Base-by-base conservation (phyloP, 1,284 basidiomycete genomes). In the Irpex sp. region DNA sequence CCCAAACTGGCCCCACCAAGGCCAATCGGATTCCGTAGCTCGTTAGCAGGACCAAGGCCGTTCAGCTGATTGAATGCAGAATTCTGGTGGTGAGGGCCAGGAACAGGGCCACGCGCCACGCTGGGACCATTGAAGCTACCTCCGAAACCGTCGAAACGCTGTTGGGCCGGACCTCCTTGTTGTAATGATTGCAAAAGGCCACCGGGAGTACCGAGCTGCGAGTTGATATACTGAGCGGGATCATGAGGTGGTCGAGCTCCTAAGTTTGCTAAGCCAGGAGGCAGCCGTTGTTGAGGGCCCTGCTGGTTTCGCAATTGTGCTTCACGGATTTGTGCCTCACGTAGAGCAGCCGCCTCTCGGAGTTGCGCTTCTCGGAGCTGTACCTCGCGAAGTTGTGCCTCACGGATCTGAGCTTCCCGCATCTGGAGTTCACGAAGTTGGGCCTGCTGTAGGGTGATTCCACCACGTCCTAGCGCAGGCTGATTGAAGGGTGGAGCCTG, bases 211-310 rank as follows among this genome's bases (percentile, higher is more conserved):
- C 82, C 82, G 62, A 77, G 70, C 62, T 79, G 78, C 63, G 83
- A 73, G 33, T 81, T 83, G 50, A 89, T 70, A 69, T 87, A 89
- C 67, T 90, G 90, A 26, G 80, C 80, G 35, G 88, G 84, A 58
- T 92, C 91, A 69, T 92, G 90, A 5, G 90, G 90, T 33, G 90
- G 90, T 6, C 90, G 84, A 49, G 84, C 89, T 43, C 90, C 90
- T 33, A 92, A 82, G 69, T 92, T 92, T n/a, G 90, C 90, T 50
- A 93, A 77, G 36, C 90, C 90, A n/a, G 89, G 89, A 19, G 90
- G 90, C 46, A 93, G 75, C 57, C 89, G 84, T 70, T 91, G 83
- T 60, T 68, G 65, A 2, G 71, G 69, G 35, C 78, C 78, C 51
- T 81, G 79, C 49, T 55, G 53, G 17, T 8, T 50, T 35, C 53